These are phyloP conservation scores for Beauveria varroae DNA, from an alignment of 2,329 filamentous ascomycete genomes.

Conservation along the genomic window DNA sequence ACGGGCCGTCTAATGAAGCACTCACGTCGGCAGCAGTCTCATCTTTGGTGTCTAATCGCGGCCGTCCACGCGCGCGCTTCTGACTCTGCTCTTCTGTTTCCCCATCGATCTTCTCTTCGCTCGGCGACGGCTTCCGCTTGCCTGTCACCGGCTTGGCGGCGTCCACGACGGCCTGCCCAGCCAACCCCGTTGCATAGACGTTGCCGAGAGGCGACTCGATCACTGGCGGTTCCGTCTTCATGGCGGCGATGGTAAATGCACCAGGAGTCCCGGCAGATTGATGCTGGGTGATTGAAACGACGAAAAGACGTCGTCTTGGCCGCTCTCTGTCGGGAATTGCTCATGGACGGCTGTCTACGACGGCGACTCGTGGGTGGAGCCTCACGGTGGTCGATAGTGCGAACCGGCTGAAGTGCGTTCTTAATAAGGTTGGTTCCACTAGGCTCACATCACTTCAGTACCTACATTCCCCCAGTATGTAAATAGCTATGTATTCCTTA, in stretches of 20 bases:
- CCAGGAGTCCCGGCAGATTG: not conserved
- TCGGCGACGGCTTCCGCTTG: constrained; percentile 19
- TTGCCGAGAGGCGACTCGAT: not conserved
- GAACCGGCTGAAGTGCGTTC: too few relatives aligned
- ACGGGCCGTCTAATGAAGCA: constrained; percentile 18
- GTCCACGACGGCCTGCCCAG: not conserved
- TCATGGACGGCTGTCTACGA: not conserved
- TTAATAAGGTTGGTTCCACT: too few relatives aligned
- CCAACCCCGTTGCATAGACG: not conserved
- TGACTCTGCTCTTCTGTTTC: constrained; percentile 37
- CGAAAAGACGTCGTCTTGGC: not conserved
- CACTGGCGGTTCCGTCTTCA: constrained; percentile 3
- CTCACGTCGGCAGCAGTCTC: constrained; percentile 72
- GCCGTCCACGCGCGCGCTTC: constrained; percentile 63
- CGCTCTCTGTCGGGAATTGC: not conserved
- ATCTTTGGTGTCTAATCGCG: constrained; percentile 68
- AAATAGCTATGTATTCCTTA: too few relatives aligned
- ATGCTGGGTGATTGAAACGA: not conserved
- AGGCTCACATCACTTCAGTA: too few relatives aligned
- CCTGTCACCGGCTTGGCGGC: not conserved
- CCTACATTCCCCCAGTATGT: too few relatives aligned
- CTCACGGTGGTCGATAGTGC: not conserved
- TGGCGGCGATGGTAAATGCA: not conserved
- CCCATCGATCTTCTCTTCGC: constrained; percentile 14
- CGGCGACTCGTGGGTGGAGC: not conserved